Percentiles rank a stretch among this genome's conserved stretches.
Evolutionary conservation across 306 rosid species (phyloP).

Genomic region (Inga oerstediana): DNA sequence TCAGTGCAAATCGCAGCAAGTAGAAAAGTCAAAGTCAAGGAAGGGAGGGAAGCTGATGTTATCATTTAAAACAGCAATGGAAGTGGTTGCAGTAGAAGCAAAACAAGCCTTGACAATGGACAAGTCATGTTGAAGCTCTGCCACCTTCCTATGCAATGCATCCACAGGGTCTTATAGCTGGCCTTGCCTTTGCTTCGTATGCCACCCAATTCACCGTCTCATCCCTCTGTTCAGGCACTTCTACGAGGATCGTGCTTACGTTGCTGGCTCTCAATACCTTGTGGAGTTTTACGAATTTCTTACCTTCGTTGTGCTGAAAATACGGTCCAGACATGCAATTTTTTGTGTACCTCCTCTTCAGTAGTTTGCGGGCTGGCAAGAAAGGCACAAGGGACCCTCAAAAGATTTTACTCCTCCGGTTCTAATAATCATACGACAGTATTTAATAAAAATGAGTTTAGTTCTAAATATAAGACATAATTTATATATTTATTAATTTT

Average conservation of each 20-base stretch:
- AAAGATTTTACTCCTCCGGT: no score
- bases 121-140: slow-evolving; percentile 72
- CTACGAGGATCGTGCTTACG: slow-evolving; percentile 84
- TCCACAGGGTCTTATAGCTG: slow-evolving; percentile 67
- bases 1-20: no score
- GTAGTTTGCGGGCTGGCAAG: no score
- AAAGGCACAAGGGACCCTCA: no score
- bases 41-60: not conserved
- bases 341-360: no score
- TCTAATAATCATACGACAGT: no score
- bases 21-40: no score
- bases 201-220: slow-evolving; percentile 88
- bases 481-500: no score
- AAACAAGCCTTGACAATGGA: slow-evolving; percentile 73
- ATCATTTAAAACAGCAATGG: slow-evolving; percentile 28
- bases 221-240: slow-evolving; percentile 82
- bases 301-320: slow-evolving; percentile 43
- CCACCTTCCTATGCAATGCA: slow-evolving; percentile 37
- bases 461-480: no score
- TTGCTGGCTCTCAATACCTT: slow-evolving; percentile 95
- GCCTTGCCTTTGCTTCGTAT: slow-evolving; percentile 86
- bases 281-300: slow-evolving; percentile 82
- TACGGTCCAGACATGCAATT: no score
- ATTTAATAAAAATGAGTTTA: no score
- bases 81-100: slow-evolving; percentile 15